Evolutionary conservation across 1,284 basidiomycete genomes (phyloP).

Genomic region (Exsudoporus floridanus): DNA sequence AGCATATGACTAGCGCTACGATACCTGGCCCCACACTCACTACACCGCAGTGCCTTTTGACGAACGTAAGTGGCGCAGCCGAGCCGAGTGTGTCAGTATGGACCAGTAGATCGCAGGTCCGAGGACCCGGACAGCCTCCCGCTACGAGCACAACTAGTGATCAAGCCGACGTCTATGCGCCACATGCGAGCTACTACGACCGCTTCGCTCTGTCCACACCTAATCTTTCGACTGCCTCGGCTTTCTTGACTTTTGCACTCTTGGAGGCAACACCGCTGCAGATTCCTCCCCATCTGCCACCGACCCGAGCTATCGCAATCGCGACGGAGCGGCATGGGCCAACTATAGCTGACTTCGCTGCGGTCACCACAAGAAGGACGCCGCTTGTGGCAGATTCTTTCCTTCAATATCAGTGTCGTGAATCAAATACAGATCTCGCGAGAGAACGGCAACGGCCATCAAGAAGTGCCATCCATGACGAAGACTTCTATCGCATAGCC

Average conservation of each 20-base stretch:
- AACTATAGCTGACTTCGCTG: conserved; percentile 50
- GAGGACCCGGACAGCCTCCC: conserved; percentile 15
- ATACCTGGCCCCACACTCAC: conserved; percentile 17
- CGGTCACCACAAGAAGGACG: conserved; percentile 35
- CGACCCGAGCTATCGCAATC: conserved; percentile 43
- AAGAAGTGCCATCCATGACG: conserved; percentile 40
- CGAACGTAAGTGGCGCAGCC: conserved; percentile 32
- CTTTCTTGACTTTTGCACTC: conserved; percentile 51
- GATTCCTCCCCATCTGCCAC: conserved; percentile 50
- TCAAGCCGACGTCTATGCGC: conserved; percentile 9
- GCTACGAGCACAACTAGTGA: conserved; percentile 10
- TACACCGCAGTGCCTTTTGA: conserved; percentile 22
- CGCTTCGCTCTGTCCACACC: conserved; percentile 34
- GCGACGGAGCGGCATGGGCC: conserved; percentile 46
- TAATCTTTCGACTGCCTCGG: conserved; percentile 42
- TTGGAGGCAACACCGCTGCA: conserved; percentile 44
- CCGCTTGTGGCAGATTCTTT: conserved; percentile 47
- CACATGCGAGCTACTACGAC: conserved; percentile 22
- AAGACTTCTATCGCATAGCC: conserved; percentile 42
- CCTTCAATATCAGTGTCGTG: conserved; percentile 26
- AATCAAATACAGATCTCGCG: conserved; percentile 35
- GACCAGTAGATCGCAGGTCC: conserved; percentile 26
- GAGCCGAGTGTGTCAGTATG: conserved; percentile 18
- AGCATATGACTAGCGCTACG: conserved; percentile 20
- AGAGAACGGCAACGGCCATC: conserved; percentile 36